phyloP scores from a whole-genome alignment of 2,329 filamentous ascomycete genomes.

The Microdochium bolleyi region DNA sequence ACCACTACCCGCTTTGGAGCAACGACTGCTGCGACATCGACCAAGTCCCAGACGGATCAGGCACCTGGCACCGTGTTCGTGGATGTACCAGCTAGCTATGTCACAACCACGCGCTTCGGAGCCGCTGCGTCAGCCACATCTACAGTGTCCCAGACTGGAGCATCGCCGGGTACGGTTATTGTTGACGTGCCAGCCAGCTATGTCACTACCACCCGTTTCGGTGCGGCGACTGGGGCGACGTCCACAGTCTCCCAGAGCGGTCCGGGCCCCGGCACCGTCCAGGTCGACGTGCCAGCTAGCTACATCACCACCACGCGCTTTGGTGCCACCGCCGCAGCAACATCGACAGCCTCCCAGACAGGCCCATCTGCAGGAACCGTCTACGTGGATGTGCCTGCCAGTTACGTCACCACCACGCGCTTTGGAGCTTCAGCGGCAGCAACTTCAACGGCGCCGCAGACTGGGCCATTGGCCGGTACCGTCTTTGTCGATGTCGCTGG shows the following conservation, averaged over 20 bases:
- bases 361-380: neutral
- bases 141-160: neutral
- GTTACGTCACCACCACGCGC: neutral
- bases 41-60: neutral
- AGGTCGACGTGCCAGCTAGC: neutral
- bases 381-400: neutral
- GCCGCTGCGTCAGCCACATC: neutral
- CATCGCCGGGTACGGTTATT: neutral
- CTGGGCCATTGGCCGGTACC: neutral
- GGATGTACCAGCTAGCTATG: neutral
- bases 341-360: neutral
- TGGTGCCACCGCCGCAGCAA: neutral
- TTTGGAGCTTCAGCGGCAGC: neutral
- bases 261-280: neutral
- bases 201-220: neutral
- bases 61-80: neutral
- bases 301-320: neutral
- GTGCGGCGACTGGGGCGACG: neutral
- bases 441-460: neutral
- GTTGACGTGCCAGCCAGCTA: neutral
- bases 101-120: neutral
- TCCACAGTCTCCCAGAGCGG: neutral
- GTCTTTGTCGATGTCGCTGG: neutral
- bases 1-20: neutral
- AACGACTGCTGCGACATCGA: neutral